Evolutionary conservation across 1,284 basidiomycete species (phyloP).

Genomic region (Tilletiopsis washingtonensis): DNA sequence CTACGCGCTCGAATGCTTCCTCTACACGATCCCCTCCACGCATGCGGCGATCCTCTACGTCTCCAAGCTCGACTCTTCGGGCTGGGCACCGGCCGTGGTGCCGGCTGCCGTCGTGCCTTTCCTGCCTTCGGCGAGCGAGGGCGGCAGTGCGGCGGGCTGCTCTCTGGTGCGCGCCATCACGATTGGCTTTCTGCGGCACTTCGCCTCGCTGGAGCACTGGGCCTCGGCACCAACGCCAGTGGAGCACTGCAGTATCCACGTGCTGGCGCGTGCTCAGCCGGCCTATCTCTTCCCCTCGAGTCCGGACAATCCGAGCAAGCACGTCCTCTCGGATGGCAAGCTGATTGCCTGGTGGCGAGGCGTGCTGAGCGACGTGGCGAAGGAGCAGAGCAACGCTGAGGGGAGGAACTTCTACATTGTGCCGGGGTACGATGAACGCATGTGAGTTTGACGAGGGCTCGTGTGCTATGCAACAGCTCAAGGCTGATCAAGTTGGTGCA

Average conservation of each 20-base stretch:
- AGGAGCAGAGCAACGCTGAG: constrained; percentile 1
- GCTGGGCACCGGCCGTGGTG: constrained; percentile 54
- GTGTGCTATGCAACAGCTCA: no score
- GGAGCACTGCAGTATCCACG: constrained; percentile 55
- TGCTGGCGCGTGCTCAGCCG: constrained; percentile 81
- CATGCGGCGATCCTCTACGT: constrained; percentile 73
- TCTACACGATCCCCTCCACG: constrained; percentile 68
- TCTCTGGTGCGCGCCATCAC: background rate
- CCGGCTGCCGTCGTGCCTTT: constrained; percentile 5
- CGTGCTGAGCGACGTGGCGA: constrained; percentile 26
- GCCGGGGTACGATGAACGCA: constrained; percentile 32
- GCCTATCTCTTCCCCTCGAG: constrained; percentile 94
- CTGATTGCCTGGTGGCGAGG: constrained; percentile 87
- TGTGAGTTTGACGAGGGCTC: no score
- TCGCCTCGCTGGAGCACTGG: constrained; percentile 55
- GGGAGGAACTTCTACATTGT: constrained; percentile 36
- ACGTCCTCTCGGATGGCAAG: constrained; percentile 66
- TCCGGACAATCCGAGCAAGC: constrained; percentile 62
- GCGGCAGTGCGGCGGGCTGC: background rate
- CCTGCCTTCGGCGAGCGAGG: background rate
- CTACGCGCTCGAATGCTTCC: constrained; percentile 69
- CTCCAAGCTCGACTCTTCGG: constrained; percentile 88
- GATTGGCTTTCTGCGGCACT: constrained; percentile 58
- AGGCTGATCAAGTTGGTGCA: no score
- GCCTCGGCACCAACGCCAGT: constrained; percentile 11